Percentiles rank a stretch among this genome's conserved stretches.
Conservation (phyloP, 352 stramenopile species). For the Pythium grandisporangium region DNA sequence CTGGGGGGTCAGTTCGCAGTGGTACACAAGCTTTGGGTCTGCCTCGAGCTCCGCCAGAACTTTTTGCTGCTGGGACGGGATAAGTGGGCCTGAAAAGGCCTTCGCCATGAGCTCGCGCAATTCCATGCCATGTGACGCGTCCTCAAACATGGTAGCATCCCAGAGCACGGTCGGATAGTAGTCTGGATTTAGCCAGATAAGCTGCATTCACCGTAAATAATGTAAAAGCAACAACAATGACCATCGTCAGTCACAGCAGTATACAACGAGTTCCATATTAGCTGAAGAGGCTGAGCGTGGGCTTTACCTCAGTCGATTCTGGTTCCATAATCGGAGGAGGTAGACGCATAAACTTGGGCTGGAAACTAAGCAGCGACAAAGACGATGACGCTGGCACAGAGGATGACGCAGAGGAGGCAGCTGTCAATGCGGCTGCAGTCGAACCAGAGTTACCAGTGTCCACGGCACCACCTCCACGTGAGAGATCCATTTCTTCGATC, state of each 20-base stretch:
- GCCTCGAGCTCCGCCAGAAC: conserved; percentile 84
- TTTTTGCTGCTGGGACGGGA: conserved; percentile 85
- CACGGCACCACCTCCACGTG: conserved; percentile 20
- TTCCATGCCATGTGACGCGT: conserved; percentile 78
- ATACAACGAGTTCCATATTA: too few species aligned
- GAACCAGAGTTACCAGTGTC: too few species aligned
- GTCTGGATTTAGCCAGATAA: conserved; percentile 90
- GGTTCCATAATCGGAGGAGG: conserved; percentile 77
- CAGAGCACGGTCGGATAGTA: conserved; percentile 87
- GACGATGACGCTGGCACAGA: conserved; percentile 20
- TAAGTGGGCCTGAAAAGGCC: conserved; percentile 84
- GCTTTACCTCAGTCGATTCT: conserved; percentile 81
- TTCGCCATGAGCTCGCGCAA: conserved; percentile 86
- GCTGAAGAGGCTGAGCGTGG: too few species aligned
- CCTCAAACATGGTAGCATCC: conserved; percentile 84
- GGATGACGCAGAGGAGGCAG: too few species aligned
- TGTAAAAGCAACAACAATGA: too few species aligned
- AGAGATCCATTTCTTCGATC: conserved; percentile 60
- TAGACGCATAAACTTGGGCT: conserved; percentile 84
- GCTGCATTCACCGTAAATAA: conserved; percentile 4
- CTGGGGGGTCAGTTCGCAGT: conserved; percentile 89
- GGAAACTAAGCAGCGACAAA: conserved; percentile 79
- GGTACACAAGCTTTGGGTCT: conserved; percentile 87
- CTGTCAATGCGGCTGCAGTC: too few species aligned
- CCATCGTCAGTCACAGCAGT: too few species aligned